Percentiles rank a stretch among this genome's conserved stretches.
Evolutionary conservation across 805 yeast genomes (phyloP).

Genomic region (Candida namnaoensis): DNA sequence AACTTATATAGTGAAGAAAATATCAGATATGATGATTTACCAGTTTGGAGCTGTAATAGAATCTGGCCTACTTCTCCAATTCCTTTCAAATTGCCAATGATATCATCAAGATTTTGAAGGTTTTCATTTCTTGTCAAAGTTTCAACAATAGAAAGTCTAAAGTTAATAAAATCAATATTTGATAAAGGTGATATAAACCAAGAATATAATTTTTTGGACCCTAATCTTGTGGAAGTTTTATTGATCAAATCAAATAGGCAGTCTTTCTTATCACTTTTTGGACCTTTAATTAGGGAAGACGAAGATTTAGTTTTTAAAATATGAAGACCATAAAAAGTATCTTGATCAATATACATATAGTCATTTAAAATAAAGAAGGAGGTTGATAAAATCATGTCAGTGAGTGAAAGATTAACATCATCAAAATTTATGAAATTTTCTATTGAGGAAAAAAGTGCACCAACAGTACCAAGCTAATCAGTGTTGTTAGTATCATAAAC

Average conservation of each 20-base stretch:
- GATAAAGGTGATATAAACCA: slow-evolving; percentile 28
- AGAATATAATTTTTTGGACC: slow-evolving; percentile 15
- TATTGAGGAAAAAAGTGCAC: neutral
- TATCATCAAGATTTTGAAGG: neutral
- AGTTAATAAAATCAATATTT: slow-evolving; percentile 16
- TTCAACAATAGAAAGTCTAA: slow-evolving; percentile 21
- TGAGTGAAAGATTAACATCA: neutral
- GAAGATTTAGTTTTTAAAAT: slow-evolving; percentile 6
- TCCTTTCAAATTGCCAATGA: slow-evolving; percentile 16
- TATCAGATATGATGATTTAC: slow-evolving; percentile 19
- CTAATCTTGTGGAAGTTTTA: too few relatives aligned
- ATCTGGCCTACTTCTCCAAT: slow-evolving; percentile 21
- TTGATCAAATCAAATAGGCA: slow-evolving; percentile 10
- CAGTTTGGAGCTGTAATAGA: slow-evolving; percentile 2
- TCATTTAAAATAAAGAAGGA: slow-evolving; percentile 2
- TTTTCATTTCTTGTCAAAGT: neutral
- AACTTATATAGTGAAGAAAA: slow-evolving; percentile 22
- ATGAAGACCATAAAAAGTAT: slow-evolving; percentile 18
- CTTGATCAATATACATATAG: slow-evolving; percentile 19
- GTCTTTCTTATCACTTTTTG: slow-evolving; percentile 1
- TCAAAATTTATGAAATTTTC: neutral
- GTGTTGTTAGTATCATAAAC: neutral
- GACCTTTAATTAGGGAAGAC: neutral
- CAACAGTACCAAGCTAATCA: neutral
- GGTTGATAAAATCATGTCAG: neutral